Percentiles rank a stretch among this genome's conserved stretches.
phyloP scores from a whole-genome alignment of 768 basidiomycete genomes.

The Boletus subcaerulescens region DNA sequence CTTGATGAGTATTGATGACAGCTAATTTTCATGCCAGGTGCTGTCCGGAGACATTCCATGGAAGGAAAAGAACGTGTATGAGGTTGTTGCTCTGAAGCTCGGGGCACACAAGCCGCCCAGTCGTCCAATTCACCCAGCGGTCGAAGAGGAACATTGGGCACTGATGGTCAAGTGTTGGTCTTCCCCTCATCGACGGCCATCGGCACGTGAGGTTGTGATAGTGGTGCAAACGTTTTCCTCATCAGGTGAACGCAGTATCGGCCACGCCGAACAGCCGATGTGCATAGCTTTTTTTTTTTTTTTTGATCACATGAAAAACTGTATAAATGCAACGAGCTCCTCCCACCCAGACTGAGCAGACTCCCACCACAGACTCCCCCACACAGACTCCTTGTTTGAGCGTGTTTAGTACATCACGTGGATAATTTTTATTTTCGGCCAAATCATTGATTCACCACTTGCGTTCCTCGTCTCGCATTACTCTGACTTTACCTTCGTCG shows the following conservation, averaged over 20 bases:
- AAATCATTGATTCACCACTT: no score
- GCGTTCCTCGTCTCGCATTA: no score
- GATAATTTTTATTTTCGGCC: no score
- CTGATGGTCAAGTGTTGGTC: slow-evolving; percentile 3
- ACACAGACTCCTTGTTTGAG: no score
- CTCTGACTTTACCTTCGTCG: no score
- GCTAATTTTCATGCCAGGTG: not conserved
- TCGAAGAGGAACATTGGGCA: not conserved
- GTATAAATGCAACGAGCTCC: no score
- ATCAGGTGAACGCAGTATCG: no score
- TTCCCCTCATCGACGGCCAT: not conserved
- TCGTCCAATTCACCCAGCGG: not conserved
- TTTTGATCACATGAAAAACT: no score
- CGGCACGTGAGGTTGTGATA: not conserved
- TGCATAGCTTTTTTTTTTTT: not conserved
- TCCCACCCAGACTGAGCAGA: no score
- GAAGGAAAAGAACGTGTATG: not conserved
- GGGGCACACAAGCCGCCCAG: not conserved
- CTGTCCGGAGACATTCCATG: slow-evolving; percentile 4
- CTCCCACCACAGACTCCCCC: no score
- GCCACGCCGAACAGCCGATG: not conserved
- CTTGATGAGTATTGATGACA: not conserved
- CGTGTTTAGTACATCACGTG: no score
- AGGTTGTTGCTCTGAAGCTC: slow-evolving; percentile 1
- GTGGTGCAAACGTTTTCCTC: not conserved